A percentile compares a stretch with the other conserved stretches of the same genome.
phyloP scores from a whole-genome alignment of 2,329 filamentous ascomycete species.

The Pyrenochaeta sp. region DNA sequence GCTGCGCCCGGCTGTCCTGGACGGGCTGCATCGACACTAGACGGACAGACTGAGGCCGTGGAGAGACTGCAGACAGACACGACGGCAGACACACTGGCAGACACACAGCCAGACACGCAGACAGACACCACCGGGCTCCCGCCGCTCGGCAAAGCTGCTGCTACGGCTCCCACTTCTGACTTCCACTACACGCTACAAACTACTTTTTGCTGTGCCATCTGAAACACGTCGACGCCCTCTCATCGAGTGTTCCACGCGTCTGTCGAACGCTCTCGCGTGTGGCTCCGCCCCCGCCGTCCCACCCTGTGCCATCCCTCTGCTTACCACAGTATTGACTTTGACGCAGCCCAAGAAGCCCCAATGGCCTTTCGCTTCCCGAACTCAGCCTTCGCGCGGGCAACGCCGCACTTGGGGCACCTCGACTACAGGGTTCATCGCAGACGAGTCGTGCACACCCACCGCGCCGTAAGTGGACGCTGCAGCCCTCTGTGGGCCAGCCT shows the following conservation, averaged over 20 bases:
- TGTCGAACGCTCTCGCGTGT: constrained; percentile 42
- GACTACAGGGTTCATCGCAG: not conserved
- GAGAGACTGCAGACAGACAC: no score
- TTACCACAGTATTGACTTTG: constrained; percentile 31
- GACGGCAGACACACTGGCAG: no score
- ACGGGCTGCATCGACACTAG: no score
- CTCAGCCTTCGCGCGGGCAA: not conserved
- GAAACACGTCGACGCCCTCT: constrained; percentile 39
- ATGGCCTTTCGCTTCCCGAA: constrained; percentile 10
- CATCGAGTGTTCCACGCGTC: constrained; percentile 38
- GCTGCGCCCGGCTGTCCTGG: not conserved
- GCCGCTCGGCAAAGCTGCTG: constrained; percentile 29
- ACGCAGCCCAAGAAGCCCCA: constrained; percentile 1
- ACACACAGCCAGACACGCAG: no score
- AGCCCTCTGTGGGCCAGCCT: not conserved
- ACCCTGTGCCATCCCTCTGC: constrained; percentile 21
- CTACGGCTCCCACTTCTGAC: no score
- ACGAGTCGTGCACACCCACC: not conserved
- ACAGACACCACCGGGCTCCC: constrained; percentile 20
- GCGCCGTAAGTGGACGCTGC: not conserved
- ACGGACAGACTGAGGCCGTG: no score
- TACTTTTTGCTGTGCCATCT: constrained; percentile 43
- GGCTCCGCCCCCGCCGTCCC: constrained; percentile 33
- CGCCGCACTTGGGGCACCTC: constrained; percentile 2
- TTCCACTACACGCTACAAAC: no score